Conservation (phyloP, 306 rosid genomes). For the Luffa acutangula region DNA sequence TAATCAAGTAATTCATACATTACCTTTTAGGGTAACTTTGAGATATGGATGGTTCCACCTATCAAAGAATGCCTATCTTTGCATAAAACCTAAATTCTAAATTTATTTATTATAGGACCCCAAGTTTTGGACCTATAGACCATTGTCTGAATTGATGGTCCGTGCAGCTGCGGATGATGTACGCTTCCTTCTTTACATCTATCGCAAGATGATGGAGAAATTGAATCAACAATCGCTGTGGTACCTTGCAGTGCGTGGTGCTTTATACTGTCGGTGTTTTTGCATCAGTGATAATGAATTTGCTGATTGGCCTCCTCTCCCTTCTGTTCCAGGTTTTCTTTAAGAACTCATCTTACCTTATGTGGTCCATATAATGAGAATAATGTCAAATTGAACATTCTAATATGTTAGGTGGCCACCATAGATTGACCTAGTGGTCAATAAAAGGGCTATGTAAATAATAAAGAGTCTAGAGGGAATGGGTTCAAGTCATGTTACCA, state of each 20-base stretch:
- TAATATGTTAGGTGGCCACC: background rate
- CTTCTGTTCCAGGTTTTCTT: slow-evolving; percentile 71
- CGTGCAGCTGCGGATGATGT: slow-evolving; percentile 96
- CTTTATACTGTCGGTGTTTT: slow-evolving; percentile 85
- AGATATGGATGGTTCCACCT: background rate
- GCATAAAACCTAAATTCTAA: background rate
- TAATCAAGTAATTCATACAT: background rate
- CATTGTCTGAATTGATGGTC: slow-evolving; percentile 86
- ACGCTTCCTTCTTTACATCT: slow-evolving; percentile 84
- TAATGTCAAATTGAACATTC: background rate
- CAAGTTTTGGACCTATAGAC: slow-evolving; percentile 82
- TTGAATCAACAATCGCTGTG: slow-evolving; percentile 60
- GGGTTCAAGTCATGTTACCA: too few species aligned
- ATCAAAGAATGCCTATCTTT: background rate
- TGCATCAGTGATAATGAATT: slow-evolving; percentile 48
- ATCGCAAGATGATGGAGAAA: slow-evolving; percentile 83
- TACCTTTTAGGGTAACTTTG: background rate
- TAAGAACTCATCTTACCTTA: background rate
- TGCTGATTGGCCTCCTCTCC: slow-evolving; percentile 83
- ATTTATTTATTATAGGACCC: slow-evolving; percentile 53
- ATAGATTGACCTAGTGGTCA: too few species aligned
- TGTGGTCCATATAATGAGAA: background rate
- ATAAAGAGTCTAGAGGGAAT: too few species aligned
- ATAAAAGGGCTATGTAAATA: too few species aligned
- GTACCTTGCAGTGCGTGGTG: slow-evolving; percentile 92